Conservation (phyloP, 2,329 filamentous ascomycete genomes). For the Colletotrichum eremochloae region DNA sequence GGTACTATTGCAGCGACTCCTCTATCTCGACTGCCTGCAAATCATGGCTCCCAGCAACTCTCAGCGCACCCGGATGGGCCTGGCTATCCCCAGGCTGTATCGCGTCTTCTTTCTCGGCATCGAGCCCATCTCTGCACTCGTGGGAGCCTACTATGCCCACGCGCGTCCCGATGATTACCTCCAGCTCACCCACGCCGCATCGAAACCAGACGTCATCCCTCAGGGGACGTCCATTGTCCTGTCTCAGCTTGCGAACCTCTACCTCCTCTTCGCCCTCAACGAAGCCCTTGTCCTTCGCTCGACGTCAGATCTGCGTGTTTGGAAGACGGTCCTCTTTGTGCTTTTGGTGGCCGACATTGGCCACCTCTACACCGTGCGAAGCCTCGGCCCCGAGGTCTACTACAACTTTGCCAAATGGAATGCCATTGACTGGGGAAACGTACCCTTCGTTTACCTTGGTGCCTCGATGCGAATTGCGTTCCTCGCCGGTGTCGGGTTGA, state of each 20-base stretch:
- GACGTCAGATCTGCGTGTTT: constrained; percentile 77
- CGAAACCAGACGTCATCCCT: constrained; percentile 65
- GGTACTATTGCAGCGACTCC: background rate
- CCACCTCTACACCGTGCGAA: constrained; percentile 76
- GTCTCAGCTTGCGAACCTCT: constrained; percentile 83
- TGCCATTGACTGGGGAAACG: constrained; percentile 76
- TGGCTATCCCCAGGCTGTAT: constrained; percentile 72
- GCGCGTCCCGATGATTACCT: constrained; percentile 71
- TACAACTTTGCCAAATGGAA: constrained; percentile 75
- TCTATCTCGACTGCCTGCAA: background rate
- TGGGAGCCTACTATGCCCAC: constrained; percentile 66
- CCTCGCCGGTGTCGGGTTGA: constrained; percentile 68
- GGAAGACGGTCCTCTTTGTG: constrained; percentile 75
- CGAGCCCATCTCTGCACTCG: constrained; percentile 70
- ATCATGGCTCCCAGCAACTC: constrained; percentile 43
- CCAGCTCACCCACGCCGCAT: constrained; percentile 69
- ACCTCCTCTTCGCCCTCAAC: constrained; percentile 81
- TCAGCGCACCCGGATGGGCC: constrained; percentile 47
- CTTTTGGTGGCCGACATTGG: constrained; percentile 82
- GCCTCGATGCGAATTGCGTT: constrained; percentile 72
- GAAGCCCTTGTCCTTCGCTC: constrained; percentile 81
- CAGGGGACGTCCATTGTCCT: constrained; percentile 75
- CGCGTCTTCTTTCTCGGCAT: constrained; percentile 81
- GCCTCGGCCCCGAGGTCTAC: constrained; percentile 72
- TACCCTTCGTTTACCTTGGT: constrained; percentile 78